Conservation (phyloP, 202 grass and related monocot genomes). For the Cymbopogon flexuosus region DNA sequence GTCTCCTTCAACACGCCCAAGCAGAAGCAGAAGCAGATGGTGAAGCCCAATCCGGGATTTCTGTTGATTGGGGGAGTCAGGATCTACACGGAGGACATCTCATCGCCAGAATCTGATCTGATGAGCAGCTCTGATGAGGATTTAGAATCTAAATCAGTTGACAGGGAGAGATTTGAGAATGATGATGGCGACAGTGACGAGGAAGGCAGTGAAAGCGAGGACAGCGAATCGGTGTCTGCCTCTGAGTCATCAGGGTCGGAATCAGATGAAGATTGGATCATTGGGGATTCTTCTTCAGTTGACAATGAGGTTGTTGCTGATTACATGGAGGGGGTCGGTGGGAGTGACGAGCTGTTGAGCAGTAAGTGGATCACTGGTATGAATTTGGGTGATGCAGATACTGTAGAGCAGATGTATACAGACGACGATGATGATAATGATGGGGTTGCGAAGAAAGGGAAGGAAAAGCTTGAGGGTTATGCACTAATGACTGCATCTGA, state of each 20-base stretch:
- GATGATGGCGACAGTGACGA: slow-evolving; percentile 28
- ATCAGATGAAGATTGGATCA: slow-evolving; percentile 37
- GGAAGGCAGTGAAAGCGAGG: slow-evolving; percentile 24
- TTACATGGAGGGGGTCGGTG: slow-evolving; percentile 76
- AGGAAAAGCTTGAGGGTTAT: slow-evolving; percentile 46
- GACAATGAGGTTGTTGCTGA: slow-evolving; percentile 63
- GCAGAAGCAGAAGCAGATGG: slow-evolving; percentile 21
- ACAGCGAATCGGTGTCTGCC: neutral
- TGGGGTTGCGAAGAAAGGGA: slow-evolving; percentile 34
- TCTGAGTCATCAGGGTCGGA: slow-evolving; percentile 16
- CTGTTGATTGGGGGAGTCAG: slow-evolving; percentile 63
- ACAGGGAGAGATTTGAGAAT: slow-evolving; percentile 34
- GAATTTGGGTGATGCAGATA: slow-evolving; percentile 51
- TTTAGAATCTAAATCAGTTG: slow-evolving; percentile 33
- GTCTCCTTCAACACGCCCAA: slow-evolving; percentile 42
- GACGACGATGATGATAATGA: slow-evolving; percentile 59
- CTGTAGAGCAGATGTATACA: slow-evolving; percentile 37
- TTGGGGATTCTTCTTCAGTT: slow-evolving; percentile 36
- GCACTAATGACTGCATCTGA: slow-evolving; percentile 59
- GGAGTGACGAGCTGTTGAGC: slow-evolving; percentile 48
- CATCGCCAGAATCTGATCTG: slow-evolving; percentile 59
- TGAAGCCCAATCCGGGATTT: slow-evolving; percentile 44
- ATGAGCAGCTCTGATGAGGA: slow-evolving; percentile 31
- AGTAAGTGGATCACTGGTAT: slow-evolving; percentile 31
- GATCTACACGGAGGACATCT: slow-evolving; percentile 75